Conservation (phyloP, 139 green algal genomes). For the Closterium sp. region DNA sequence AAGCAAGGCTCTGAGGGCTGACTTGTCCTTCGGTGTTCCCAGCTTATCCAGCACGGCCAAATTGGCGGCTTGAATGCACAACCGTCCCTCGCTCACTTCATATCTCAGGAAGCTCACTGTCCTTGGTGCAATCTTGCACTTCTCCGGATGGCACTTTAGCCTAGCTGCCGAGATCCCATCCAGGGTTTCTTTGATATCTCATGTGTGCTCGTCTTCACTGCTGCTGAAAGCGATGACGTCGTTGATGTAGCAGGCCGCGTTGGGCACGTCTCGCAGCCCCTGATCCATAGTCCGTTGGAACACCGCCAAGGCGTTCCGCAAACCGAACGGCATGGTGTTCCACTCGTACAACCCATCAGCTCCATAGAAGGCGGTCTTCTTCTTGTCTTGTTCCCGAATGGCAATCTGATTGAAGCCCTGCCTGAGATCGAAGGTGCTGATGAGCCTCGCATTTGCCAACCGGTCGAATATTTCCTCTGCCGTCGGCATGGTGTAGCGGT, state of each 20-base stretch:
- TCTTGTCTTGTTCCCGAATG: neutral
- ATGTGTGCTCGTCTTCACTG: neutral
- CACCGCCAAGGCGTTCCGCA: neutral
- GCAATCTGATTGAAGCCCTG: slow-evolving; percentile 6
- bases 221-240: neutral
- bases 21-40: neutral
- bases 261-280: neutral
- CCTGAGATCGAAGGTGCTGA: neutral
- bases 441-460: neutral
- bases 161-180: neutral
- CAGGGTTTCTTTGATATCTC: neutral
- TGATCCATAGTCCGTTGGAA: slow-evolving; percentile 11
- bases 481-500: slow-evolving; percentile 15
- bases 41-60: neutral
- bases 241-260: neutral
- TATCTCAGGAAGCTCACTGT: neutral
- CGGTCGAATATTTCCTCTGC: slow-evolving; percentile 17
- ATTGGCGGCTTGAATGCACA: neutral
- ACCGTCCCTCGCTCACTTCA: neutral
- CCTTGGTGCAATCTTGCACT: neutral
- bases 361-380: neutral
- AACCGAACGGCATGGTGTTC: neutral
- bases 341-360: neutral
- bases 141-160: neutral
- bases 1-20: no score